A percentile compares a stretch with the other conserved stretches of the same genome.
Conservation (phyloP, 1,284 basidiomycete species). For the Moesziomyces sp. region DNA sequence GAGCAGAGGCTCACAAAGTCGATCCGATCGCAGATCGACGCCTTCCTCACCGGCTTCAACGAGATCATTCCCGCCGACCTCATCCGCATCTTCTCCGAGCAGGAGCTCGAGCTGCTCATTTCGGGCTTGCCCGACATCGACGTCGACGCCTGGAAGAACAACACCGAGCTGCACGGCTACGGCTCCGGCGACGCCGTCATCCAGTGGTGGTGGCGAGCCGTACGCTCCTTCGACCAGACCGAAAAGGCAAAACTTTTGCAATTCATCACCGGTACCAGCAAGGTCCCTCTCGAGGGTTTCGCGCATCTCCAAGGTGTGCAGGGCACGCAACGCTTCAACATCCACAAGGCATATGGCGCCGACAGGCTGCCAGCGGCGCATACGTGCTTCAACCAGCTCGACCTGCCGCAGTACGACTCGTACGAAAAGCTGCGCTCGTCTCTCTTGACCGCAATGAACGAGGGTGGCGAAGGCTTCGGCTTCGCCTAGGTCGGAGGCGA, state of each 20-base stretch:
- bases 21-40: conserved; percentile 76
- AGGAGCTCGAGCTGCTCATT: conserved; percentile 96
- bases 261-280: conserved; percentile 91
- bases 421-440: conserved; percentile 58
- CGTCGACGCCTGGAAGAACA: conserved; percentile 96
- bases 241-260: conserved; percentile 87
- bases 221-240: conserved; percentile 96
- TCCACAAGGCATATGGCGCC: conserved; percentile 90
- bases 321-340: conserved; percentile 94
- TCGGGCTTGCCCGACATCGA: conserved; percentile 98
- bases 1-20: conserved; percentile 92
- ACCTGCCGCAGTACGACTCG: conserved; percentile 66
- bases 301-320: conserved; percentile 91
- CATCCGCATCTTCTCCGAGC: conserved; percentile 84
- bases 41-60: conserved; percentile 90
- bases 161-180: conserved; percentile 90
- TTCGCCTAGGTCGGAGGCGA: conserved; percentile 46
- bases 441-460: conserved; percentile 63
- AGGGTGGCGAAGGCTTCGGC: conserved; percentile 67
- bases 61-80: conserved; percentile 81
- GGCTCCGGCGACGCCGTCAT: conserved; percentile 83
- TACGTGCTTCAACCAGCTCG: conserved; percentile 75
- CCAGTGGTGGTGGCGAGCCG: conserved; percentile 98
- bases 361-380: conserved; percentile 89
- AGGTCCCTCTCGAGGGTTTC: conserved; percentile 93